Base-by-base conservation (phyloP, 1,284 basidiomycete species). In the Boletellus sp. region DNA sequence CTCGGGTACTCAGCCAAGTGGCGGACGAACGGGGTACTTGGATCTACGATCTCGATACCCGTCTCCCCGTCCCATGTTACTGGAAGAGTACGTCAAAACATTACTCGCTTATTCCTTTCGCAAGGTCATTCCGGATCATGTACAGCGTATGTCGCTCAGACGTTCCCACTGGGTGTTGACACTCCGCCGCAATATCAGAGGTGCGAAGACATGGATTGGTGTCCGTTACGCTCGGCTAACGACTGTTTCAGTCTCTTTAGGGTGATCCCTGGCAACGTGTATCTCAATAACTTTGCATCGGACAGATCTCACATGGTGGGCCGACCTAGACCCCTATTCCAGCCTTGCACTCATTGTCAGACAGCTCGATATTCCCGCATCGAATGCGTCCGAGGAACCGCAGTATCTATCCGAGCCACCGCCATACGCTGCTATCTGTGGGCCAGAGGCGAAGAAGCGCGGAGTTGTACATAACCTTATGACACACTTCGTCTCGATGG, bases 281-380 rank as follows among this genome's bases (percentile, higher is more conserved):
- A 74, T 57, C 63, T 87, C 17, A 68, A 76, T 49, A 56, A 77
- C 54, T 87, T 88, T 66, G 82, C 84, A 8, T 87, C 84, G n/a
- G 83, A 88, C 61, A 72, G 86, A 58, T 84, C 84, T 43, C 86
- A 88, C 63, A 88, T 89, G 85, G 82, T 85, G 48, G 58, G 41
- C 23, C 21, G 21, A 45, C 29, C 45, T 41, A 20, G 35, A 41
- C 11, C 45, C 44, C 43, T 25, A 37, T 41, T 49, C 42, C 47
- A 44, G 1, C 16, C 21, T 43, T 41, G 27, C 49, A 43, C 43
- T 50, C 21, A 50, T 29, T 6, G n/a, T 48, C 26, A 14, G 39
- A 30, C 42, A 54, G 47, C 41, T 44, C 20, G 48, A 51, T 47
- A 21, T 43, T 35, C 30, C 38, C 23, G 14, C 23, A 30, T 36